Evolutionary conservation across 2,329 filamentous ascomycete species (phyloP).

Genomic region (Aspergillus sp.): DNA sequence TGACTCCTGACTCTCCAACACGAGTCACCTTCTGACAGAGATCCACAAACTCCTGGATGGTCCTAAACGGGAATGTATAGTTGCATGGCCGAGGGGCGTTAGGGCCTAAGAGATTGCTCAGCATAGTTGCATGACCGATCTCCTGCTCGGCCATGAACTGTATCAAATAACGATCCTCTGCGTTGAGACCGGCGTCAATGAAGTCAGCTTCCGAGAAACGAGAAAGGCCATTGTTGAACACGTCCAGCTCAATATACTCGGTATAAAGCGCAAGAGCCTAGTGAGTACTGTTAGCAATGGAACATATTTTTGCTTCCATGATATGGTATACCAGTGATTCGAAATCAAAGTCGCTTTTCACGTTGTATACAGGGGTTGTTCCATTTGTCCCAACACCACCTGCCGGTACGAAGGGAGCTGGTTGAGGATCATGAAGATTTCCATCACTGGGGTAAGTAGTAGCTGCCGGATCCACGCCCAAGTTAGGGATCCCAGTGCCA

Average conservation of each 20-base stretch:
- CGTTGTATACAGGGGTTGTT: constrained; percentile 68
- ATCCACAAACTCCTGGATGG: constrained; percentile 72
- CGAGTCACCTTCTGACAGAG: constrained; percentile 83
- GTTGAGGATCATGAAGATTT: constrained; percentile 60
- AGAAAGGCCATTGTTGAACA: constrained; percentile 72
- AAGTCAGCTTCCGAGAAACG: constrained; percentile 68
- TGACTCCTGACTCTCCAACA: constrained; percentile 73
- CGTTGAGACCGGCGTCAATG: constrained; percentile 59
- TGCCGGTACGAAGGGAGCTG: constrained; percentile 66
- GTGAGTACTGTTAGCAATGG: too few relatives aligned
- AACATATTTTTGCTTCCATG: too few relatives aligned
- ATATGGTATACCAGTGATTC: constrained; percentile 55
- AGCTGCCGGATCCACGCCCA: constrained; percentile 57
- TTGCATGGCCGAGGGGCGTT: constrained; percentile 68
- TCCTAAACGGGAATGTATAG: constrained; percentile 76
- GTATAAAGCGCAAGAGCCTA: constrained; percentile 68
- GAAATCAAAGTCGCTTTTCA: constrained; percentile 78
- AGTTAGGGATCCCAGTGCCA: constrained; percentile 53
- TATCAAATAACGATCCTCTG: constrained; percentile 66
- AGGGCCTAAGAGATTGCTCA: constrained; percentile 72
- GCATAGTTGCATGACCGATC: constrained; percentile 68
- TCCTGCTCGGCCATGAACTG: constrained; percentile 76
- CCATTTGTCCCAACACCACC: constrained; percentile 76
- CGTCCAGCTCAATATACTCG: constrained; percentile 79
- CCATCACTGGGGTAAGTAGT: constrained; percentile 70